Conservation (phyloP, 176 grass and related monocot species). For the Zea luxurians region DNA sequence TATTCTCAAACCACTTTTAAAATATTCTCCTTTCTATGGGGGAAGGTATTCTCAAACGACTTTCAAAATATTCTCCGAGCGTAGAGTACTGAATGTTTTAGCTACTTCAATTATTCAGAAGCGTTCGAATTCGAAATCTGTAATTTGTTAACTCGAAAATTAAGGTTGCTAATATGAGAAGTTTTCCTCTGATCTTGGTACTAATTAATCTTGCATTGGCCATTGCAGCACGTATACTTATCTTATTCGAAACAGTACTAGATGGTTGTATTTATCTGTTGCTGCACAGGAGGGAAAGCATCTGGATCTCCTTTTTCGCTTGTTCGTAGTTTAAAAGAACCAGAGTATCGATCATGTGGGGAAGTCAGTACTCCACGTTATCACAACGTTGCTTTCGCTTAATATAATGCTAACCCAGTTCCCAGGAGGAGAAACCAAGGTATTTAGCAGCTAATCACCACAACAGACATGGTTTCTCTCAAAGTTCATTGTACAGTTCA, state of each 20-base stretch:
- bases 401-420: slow-evolving; percentile 46
- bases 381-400: slow-evolving; percentile 21
- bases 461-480: slow-evolving; percentile 11
- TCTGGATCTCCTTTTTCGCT: slow-evolving; percentile 47
- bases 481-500: slow-evolving; percentile 41
- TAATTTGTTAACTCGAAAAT: not conserved
- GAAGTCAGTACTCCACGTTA: slow-evolving; percentile 45
- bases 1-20: not conserved
- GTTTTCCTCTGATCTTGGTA: slow-evolving; percentile 11
- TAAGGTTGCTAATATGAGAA: not conserved
- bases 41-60: not conserved
- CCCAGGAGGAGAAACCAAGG: slow-evolving; percentile 29
- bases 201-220: not conserved
- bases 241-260: slow-evolving; percentile 20
- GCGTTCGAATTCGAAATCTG: not conserved
- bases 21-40: not conserved
- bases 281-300: slow-evolving; percentile 42
- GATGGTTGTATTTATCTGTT: slow-evolving; percentile 16
- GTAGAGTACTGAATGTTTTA: not conserved
- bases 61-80: not conserved
- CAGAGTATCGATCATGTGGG: slow-evolving; percentile 46
- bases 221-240: slow-evolving; percentile 12
- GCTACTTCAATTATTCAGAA: not conserved
- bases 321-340: slow-evolving; percentile 26
- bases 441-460: slow-evolving; percentile 25